A percentile compares a stretch with the other conserved stretches of the same genome.
Evolutionary conservation across 2,329 filamentous ascomycete species (phyloP).

Genomic region (Davidsoniella eucalypti): DNA sequence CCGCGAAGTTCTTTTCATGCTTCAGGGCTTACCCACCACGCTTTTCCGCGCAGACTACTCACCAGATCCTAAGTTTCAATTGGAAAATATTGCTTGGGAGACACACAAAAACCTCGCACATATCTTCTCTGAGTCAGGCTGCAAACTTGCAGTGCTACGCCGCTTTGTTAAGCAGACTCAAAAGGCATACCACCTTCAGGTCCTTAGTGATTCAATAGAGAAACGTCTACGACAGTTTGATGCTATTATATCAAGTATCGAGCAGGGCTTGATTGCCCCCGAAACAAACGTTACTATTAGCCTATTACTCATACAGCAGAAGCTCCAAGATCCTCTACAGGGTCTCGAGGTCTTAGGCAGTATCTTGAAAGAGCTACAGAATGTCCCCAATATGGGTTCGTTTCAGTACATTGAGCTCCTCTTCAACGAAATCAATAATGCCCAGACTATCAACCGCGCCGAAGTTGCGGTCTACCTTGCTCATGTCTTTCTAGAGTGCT

Average conservation of each 20-base stretch:
- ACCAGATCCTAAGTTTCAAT: constrained; percentile 27
- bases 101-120: constrained; percentile 32
- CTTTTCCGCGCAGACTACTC: constrained; percentile 39
- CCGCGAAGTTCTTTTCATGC: constrained; percentile 71
- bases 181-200: constrained; percentile 46
- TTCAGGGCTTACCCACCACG: constrained; percentile 59
- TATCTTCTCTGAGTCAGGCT: constrained; percentile 30
- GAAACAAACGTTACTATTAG: constrained; percentile 43
- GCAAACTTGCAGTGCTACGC: constrained; percentile 29
- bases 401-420: constrained; percentile 68
- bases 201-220: constrained; percentile 49
- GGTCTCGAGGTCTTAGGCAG: constrained; percentile 43
- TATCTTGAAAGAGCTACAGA: constrained; percentile 41
- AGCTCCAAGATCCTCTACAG: constrained; percentile 35
- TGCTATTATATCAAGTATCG: constrained; percentile 36
- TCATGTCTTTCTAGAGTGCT: constrained; percentile 61
- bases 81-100: constrained; percentile 32
- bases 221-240: constrained; percentile 43
- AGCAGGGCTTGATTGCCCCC: constrained; percentile 42
- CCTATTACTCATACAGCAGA: constrained; percentile 42
- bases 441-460: constrained; percentile 53
- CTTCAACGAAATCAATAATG: constrained; percentile 50
- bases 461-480: constrained; percentile 46
- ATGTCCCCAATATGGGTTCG: constrained; percentile 31
- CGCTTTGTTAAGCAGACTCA: constrained; percentile 28